These are phyloP conservation scores for Globisporangium spinosum DNA, from an alignment of 352 stramenopile genomes.

Conservation along the genomic window DNA sequence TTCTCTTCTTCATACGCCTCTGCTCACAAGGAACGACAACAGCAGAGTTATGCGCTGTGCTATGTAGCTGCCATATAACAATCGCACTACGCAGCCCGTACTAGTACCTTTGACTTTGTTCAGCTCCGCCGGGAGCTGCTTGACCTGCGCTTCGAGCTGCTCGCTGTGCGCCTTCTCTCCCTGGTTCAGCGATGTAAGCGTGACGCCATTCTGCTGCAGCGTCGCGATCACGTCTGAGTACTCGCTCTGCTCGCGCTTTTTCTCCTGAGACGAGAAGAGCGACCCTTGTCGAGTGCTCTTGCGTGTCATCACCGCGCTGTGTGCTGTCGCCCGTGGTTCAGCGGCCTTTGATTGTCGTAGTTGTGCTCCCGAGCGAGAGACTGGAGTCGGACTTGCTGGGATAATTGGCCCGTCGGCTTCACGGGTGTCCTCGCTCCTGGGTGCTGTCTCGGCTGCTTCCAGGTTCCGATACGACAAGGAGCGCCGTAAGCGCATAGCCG, in stretches of 20 bases:
- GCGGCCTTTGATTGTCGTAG: background rate
- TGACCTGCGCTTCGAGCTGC: slow-evolving; percentile 35
- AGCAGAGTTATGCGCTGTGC: background rate
- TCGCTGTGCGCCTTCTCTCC: slow-evolving; percentile 45
- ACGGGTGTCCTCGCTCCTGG: slow-evolving; percentile 12
- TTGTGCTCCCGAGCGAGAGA: background rate
- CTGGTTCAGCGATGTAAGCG: slow-evolving; percentile 40
- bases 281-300: slow-evolving; percentile 13
- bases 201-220: slow-evolving; percentile 48
- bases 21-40: slow-evolving; percentile 11
- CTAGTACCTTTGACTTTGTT: slow-evolving; percentile 32
- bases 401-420: background rate
- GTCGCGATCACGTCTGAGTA: slow-evolving; percentile 22
- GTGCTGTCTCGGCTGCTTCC: background rate
- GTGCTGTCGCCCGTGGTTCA: background rate
- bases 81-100: background rate
- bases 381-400: background rate
- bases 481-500: slow-evolving; percentile 12
- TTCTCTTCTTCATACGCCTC: slow-evolving; percentile 46
- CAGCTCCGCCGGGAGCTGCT: slow-evolving; percentile 29
- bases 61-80: background rate
- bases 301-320: background rate
- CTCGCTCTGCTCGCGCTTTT: slow-evolving; percentile 31
- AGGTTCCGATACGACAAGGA: slow-evolving; percentile 9
- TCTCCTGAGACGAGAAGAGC: slow-evolving; percentile 25